Evolutionary conservation across 768 basidiomycete species (phyloP), one percentile per base, ranked within the genome.

Genomic region (Termitomyces heimii): DNA sequence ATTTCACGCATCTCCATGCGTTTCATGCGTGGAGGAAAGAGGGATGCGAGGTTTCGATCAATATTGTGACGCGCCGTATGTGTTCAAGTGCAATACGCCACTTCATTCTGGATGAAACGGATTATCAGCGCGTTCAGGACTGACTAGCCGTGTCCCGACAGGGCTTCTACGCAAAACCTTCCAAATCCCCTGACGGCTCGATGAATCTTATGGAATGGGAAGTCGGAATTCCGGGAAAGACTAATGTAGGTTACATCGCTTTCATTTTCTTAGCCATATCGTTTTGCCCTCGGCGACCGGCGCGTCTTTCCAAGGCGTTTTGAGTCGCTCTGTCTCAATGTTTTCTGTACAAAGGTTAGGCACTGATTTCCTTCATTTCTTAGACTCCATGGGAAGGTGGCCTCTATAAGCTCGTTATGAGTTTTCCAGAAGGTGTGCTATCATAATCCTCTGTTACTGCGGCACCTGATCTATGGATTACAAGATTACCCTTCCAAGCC

Each of bases 181-280:
- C 82, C 45, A 99, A 99, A 74, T 81, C 86, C 20, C 68, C 84
- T 24, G 97, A 99, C 73, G 94, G 96, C 18, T 89, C 94, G 2
- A 87, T 98, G 85, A 95, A 98, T 72, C 78, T 99, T 48, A 85
- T 98, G 84, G 86, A 93, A 70, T 99, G 97, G 97, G 97, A 98
- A 70, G 94, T 97, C 2, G 97, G 97, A 24, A 98, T 99, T 64
- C 97, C 97, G 18, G 97, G 97, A 29, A 98, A 97, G 74, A 61
- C 79, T 49, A 80, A 79, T 58, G 97, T 97, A 72, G 73, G 91
- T 81, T 32, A 48, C 40, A 54, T 54, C 24, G 18, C 55, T 63
- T 40, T 46, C 31, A 20, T 28, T 35, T 16, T 40, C 14, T 22
- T 26, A 26, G 29, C 12, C 29, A 6, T 40, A 16, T 46, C 43